Conservation (phyloP, 345 rosid genomes). For the Gossypium australe region DNA sequence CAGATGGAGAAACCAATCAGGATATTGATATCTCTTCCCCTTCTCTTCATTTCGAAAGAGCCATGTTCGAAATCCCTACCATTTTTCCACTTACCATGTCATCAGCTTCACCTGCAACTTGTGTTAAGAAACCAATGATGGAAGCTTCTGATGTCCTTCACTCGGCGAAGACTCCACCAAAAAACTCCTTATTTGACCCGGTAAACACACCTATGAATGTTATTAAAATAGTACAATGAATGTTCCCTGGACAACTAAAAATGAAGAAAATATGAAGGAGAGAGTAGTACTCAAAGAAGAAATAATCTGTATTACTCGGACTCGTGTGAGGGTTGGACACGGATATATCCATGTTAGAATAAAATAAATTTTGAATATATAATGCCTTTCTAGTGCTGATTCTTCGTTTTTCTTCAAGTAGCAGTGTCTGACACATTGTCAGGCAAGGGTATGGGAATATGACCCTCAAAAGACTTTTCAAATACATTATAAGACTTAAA, state of each 20-base stretch:
- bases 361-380: too few species aligned
- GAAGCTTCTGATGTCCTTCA: slow-evolving; percentile 2
- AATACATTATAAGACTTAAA: background rate
- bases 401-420: too few species aligned
- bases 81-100: slow-evolving; percentile 33
- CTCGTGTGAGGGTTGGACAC: background rate
- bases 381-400: too few species aligned
- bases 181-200: slow-evolving; percentile 23
- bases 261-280: background rate
- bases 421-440: too few species aligned
- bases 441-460: background rate
- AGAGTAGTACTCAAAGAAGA: background rate
- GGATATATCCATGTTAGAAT: background rate
- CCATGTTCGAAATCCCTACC: slow-evolving; percentile 18
- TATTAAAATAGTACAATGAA: background rate
- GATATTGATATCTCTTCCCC: too few species aligned
- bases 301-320: background rate
- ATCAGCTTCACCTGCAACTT: background rate
- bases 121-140: background rate
- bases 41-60: slow-evolving; percentile 16
- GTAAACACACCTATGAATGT: slow-evolving; percentile 21
- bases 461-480: background rate
- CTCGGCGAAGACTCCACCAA: slow-evolving; percentile 39
- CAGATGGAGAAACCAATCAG: too few species aligned
- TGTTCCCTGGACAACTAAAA: background rate